Base-by-base conservation (phyloP, 2,329 filamentous ascomycete species). In the Fusarium sp. region DNA sequence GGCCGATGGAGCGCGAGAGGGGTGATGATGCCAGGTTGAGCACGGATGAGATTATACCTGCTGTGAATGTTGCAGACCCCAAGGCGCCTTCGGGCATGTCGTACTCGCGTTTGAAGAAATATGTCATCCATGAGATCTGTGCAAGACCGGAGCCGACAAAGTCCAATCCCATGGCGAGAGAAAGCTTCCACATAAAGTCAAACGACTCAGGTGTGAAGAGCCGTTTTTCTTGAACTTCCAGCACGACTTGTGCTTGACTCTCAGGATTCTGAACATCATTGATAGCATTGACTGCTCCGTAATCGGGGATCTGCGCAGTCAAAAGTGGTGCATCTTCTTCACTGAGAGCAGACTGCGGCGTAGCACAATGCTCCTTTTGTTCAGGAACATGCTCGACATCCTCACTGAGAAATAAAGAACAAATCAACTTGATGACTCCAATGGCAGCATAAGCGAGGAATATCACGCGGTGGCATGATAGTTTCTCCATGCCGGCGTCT, bases 71-170 rank as follows among this genome's bases (percentile, higher is more conserved):
- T 4, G 71, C 71, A 2, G 68, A 70, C 0, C 71, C 71, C 0
- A 73, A 9, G 0, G 71, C 71, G 1, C 71, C 71, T 9, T 70
- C 71, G 3, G 71, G 54, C 46, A 73, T 72, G 16, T 73, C 47
- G 42, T 73, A 73, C 41, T 73, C 71, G 20, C 68, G 48, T 12
- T 68, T 73, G 53, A 73, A 72, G 42, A 73, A 73, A 8, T 73
- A 73, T 3, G 60, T 73, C 71, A 73, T 73, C 71, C 71, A 73
- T 1, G 71, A 73, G n/a, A 73, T 72, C 20, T 72, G 68, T 4
- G 71, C 71, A 0, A 73, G 59, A 4, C 71, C 71, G 0, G 71
- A 73, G 2, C 68, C 71, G 25, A 73, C 55, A 62, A 73, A 73
- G 55, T 73, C 68, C 16, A 72, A 42, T 1, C 51, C 59, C 53